Percentiles rank a stretch among this genome's conserved stretches.
Conservation (phyloP, 345 rosid species). For the Brassica juncea region DNA sequence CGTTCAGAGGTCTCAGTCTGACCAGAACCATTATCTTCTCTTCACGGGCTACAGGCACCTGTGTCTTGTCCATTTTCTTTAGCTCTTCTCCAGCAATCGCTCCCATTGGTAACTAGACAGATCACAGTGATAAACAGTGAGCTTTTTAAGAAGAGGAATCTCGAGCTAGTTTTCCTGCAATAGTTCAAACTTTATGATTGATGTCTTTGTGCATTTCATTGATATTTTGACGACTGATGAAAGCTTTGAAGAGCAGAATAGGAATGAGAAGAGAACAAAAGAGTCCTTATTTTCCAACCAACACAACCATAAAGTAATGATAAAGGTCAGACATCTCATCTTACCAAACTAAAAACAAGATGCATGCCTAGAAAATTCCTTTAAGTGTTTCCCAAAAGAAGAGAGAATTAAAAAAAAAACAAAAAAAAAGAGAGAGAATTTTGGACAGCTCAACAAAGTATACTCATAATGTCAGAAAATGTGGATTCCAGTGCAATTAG, state of each 20-base stretch:
- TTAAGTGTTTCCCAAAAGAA: background rate
- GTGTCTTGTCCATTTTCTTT: conserved; percentile 73
- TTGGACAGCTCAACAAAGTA: conserved; percentile 1
- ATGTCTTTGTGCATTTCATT: conserved; percentile 47
- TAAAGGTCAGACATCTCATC: conserved; percentile 39
- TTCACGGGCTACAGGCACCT: conserved; percentile 56
- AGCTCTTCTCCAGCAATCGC: conserved; percentile 75
- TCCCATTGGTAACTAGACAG: conserved; percentile 59
- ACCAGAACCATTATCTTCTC: conserved; percentile 92
- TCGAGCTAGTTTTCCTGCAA: conserved; percentile 43
- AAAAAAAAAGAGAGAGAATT: no score
- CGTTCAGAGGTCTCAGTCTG: conserved; percentile 92
- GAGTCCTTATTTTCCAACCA: conserved; percentile 50
- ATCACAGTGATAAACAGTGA: conserved; percentile 39
- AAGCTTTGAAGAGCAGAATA: conserved; percentile 30
- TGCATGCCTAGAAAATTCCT: conserved; percentile 12
- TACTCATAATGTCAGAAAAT: conserved; percentile 3
- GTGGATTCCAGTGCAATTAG: background rate
- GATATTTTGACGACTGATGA: conserved; percentile 23
- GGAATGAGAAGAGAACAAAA: conserved; percentile 53
- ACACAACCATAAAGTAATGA: conserved; percentile 49
- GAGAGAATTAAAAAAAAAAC: background rate
- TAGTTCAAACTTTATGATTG: conserved; percentile 44
- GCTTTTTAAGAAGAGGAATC: conserved; percentile 23
- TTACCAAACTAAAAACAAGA: conserved; percentile 41